Conservation (phyloP, 306 rosid species). For the Betula pendula region DNA sequence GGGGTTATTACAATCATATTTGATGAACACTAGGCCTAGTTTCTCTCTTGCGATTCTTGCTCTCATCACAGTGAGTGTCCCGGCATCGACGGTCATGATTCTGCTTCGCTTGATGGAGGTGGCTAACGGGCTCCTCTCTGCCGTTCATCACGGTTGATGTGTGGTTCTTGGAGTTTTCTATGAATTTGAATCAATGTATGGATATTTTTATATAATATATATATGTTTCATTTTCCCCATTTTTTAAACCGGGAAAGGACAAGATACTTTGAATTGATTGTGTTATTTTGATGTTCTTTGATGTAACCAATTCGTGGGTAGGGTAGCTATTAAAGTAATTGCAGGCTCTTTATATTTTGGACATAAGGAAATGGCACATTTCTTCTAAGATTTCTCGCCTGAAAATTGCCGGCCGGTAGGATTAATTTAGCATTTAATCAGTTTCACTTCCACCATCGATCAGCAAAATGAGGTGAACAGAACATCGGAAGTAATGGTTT, state of each 20-base stretch:
- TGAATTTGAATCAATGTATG: not conserved
- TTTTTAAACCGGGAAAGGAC: not conserved
- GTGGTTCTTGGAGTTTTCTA: not conserved
- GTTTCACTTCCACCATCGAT: too few species aligned
- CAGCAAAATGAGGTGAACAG: too few species aligned
- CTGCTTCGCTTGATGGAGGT: slow-evolving; percentile 17
- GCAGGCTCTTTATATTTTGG: too few species aligned
- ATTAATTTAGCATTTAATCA: too few species aligned
- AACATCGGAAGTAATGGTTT: too few species aligned
- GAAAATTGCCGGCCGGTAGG: too few species aligned
- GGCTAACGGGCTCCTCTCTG: slow-evolving; percentile 21
- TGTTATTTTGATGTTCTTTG: too few species aligned
- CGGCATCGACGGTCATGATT: not conserved
- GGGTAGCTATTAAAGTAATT: too few species aligned
- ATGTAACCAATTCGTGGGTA: too few species aligned
- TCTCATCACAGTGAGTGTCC: slow-evolving; percentile 20
- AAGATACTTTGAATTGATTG: not conserved
- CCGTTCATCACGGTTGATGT: slow-evolving; percentile 19
- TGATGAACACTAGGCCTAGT: slow-evolving; percentile 40
- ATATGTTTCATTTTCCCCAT: not conserved
- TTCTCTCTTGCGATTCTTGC: slow-evolving; percentile 29
- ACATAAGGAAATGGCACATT: too few species aligned
- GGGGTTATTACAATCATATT: slow-evolving; percentile 28
- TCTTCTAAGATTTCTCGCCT: too few species aligned
- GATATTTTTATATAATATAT: not conserved